Evolutionary conservation across 352 stramenopile genomes (phyloP), one percentile per base, ranked within the genome.

Genomic region (Phytophthora niederhauseri): DNA sequence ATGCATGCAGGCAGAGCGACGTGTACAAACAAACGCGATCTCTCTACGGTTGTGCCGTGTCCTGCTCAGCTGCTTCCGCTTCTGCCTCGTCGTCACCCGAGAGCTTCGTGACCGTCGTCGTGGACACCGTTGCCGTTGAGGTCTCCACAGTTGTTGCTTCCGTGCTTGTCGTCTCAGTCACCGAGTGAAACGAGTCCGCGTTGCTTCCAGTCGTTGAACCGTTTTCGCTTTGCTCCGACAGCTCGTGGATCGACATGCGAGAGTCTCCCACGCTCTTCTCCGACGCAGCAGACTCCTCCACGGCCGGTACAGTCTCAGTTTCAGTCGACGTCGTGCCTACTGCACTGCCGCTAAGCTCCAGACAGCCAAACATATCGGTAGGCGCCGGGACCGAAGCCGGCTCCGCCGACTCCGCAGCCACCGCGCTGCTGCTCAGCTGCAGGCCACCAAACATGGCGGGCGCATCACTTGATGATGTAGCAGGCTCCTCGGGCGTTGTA

Each of bases 171-270:
- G 51, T 64, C 31, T 71, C 68, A 24, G 38, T 72, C n/a, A 61
- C 6, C 6, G 30, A 67, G 41, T 67, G 28, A 24, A 60, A 48
- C 11, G 52, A 58, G 50, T 43, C 51, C 17, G 26, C 20, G 12
- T 61, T 19, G 46, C 20, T 49, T 14, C 17, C 30, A 45, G n/a
- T 34, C 19, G 17, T 38, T n/a, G 20, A 57, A n/a, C 5, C 56
- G 59, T 51, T 66, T 41, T 75, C 66, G 34, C 48, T 71, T 62
- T 76, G 72, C 61, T 84, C 70, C 7, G 70, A 77, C n/a, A 87
- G 57, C 65, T 88, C 76, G 53, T 82, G 62, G 57, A 88, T 85
- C 17, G 78, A 83, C 80, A 88, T 88, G 28, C 73, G 80, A 31
- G 57, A 67, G 50, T 74, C 72, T 22, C 62, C 75, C 6, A 34